Percentiles rank a stretch among this genome's conserved stretches.
Conservation (phyloP, 805 yeast genomes). For the Candida insectalens region DNA sequence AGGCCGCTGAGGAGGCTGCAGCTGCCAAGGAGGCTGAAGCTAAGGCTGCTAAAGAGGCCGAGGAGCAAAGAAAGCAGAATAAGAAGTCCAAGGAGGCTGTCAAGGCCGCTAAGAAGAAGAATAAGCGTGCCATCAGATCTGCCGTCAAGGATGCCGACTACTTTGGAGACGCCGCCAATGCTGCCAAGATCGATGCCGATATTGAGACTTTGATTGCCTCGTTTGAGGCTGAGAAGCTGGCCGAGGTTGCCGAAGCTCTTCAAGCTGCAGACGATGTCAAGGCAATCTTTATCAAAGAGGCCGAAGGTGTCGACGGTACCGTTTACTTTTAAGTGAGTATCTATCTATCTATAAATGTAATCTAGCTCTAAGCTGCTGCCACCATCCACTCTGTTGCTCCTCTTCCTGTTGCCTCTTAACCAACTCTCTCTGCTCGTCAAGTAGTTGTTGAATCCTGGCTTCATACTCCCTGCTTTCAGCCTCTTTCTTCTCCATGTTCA, state of each 20-base stretch:
- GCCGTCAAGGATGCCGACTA: conserved; percentile 76
- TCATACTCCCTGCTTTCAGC: conserved; percentile 16
- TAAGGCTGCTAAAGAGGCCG: conserved; percentile 58
- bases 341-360: background rate
- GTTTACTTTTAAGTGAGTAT: conserved; percentile 1
- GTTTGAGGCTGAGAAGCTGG: conserved; percentile 71
- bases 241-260: conserved; percentile 49
- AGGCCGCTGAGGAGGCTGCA: conserved; percentile 89
- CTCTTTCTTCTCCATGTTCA: conserved; percentile 16
- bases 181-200: conserved; percentile 68
- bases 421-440: conserved; percentile 16
- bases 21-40: conserved; percentile 85
- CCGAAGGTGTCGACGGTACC: conserved; percentile 45
- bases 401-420: conserved; percentile 2
- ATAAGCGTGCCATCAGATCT: conserved; percentile 46
- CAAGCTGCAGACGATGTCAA: conserved; percentile 46
- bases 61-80: conserved; percentile 48
- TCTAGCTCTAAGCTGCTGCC: conserved; percentile 1
- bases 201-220: conserved; percentile 69
- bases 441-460: conserved; percentile 15
- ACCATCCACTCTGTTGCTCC: conserved; percentile 10
- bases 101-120: conserved; percentile 96
- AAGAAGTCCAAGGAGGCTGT: conserved; percentile 90
- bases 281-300: conserved; percentile 45
- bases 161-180: conserved; percentile 69